Conservation (phyloP, 2,329 filamentous ascomycete species). For the Ophiocordyceps australis region DNA sequence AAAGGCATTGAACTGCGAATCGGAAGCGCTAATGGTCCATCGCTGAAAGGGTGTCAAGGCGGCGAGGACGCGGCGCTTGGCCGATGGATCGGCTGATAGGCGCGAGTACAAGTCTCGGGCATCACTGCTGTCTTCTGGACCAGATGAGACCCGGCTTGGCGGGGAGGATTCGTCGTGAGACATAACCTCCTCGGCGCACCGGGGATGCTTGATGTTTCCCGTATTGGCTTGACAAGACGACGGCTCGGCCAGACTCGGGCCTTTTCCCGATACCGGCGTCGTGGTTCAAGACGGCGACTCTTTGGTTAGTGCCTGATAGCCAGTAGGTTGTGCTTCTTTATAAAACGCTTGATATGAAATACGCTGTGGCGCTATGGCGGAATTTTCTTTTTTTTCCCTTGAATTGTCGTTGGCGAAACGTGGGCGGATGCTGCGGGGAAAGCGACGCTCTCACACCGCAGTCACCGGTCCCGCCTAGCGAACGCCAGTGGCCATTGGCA, state of each 20-base stretch:
- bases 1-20: constrained; percentile 60
- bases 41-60: constrained; percentile 27
- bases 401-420: neutral
- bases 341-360: too few relatives aligned
- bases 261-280: too few relatives aligned
- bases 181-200: constrained; percentile 18
- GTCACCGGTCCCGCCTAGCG: constrained; percentile 35
- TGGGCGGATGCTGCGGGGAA: constrained; percentile 4
- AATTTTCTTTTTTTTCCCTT: too few relatives aligned
- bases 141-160: constrained; percentile 10
- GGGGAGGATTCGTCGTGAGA: constrained; percentile 29
- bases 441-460: constrained; percentile 31
- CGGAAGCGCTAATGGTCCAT: constrained; percentile 37
- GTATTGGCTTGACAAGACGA: too few relatives aligned
- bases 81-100: constrained; percentile 15
- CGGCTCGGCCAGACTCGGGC: too few relatives aligned
- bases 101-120: too few relatives aligned
- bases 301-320: too few relatives aligned
- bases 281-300: too few relatives aligned
- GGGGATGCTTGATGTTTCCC: too few relatives aligned
- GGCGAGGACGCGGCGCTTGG: constrained; percentile 11
- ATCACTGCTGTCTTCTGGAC: constrained; percentile 14
- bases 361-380: too few relatives aligned
- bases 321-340: too few relatives aligned
- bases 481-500: constrained; percentile 40